Evolutionary conservation across 169 alveolate species (phyloP).

Genomic region (Plasmodium blacklocki): DNA sequence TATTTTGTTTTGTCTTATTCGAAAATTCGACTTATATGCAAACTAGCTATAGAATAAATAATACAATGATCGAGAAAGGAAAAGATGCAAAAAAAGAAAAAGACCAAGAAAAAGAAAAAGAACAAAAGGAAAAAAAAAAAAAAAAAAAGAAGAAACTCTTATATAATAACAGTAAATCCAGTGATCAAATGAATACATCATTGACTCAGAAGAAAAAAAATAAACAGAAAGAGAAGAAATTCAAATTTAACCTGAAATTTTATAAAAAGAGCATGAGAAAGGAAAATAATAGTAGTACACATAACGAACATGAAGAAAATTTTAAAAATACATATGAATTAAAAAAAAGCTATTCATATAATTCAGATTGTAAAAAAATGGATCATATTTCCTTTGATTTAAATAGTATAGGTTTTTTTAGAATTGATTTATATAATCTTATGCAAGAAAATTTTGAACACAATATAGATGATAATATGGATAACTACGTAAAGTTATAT

Average conservation of each 20-base stretch:
- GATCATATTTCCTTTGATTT: conserved; percentile 34
- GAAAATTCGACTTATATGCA: conserved; percentile 21
- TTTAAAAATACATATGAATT: conserved; percentile 5
- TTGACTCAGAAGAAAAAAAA: conserved; percentile 9
- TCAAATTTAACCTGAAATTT: conserved; percentile 12
- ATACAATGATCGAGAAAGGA: no score
- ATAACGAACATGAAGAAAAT: conserved; percentile 14
- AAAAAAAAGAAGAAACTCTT: neutral
- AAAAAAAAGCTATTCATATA: conserved; percentile 1
- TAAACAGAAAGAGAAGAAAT: conserved; percentile 1
- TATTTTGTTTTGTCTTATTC: conserved; percentile 49
- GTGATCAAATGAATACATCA: conserved; percentile 5
- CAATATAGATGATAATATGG: conserved; percentile 14
- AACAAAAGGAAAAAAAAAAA: no score
- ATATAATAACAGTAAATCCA: conserved; percentile 8
- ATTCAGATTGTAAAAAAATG: conserved; percentile 19
- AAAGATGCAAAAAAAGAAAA: no score
- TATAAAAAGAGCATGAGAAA: conserved; percentile 10
- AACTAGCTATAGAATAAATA: no score
- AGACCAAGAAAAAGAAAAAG: no score
- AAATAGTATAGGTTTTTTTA: conserved; percentile 55
- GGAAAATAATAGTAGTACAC: conserved; percentile 9
- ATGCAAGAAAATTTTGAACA: conserved; percentile 7
- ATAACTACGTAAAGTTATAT: conserved; percentile 30
- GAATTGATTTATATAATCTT: conserved; percentile 42